Percentiles rank a stretch among this genome's conserved stretches.
Evolutionary conservation across 768 basidiomycete species (phyloP).

Genomic region (Ramaria sp.): DNA sequence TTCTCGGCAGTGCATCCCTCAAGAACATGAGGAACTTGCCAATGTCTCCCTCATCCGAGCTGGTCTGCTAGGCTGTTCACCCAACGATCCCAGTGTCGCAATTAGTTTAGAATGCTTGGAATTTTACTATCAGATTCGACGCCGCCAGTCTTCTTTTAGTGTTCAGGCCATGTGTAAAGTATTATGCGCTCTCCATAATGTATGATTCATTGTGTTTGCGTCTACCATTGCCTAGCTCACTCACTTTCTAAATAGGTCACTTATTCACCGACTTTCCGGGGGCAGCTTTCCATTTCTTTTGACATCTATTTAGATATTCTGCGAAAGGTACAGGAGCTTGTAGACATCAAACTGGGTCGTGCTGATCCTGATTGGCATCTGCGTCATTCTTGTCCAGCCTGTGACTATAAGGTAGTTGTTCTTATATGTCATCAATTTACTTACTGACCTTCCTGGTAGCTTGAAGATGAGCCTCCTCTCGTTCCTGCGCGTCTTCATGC

Average conservation of each 20-base stretch:
- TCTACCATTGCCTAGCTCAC: not conserved
- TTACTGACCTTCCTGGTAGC: not conserved
- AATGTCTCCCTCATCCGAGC: not conserved
- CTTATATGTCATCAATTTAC: not conserved
- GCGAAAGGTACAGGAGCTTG: not conserved
- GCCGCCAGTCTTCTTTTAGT: no score
- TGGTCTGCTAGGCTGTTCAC: not conserved
- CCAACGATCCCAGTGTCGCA: not conserved
- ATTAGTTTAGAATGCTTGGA: conserved; percentile 1
- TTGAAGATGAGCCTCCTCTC: conserved; percentile 12
- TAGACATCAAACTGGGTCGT: not conserved
- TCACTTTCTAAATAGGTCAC: not conserved
- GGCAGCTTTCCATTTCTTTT: conserved; percentile 7
- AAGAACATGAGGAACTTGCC: not conserved
- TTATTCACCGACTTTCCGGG: not conserved
- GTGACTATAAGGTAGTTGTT: conserved; percentile 14
- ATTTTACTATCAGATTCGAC: no score
- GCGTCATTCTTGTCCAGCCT: conserved; percentile 18
- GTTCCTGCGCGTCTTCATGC: conserved; percentile 10
- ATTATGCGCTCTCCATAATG: conserved; percentile 4
- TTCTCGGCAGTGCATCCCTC: not conserved
- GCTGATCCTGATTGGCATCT: conserved; percentile 14
- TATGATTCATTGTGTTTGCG: not conserved
- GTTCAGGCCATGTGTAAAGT: conserved; percentile 13
- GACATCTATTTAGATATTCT: conserved; percentile 10